Evolutionary conservation across 805 yeast genomes (phyloP).

Genomic region (Alloascoidea africana): DNA sequence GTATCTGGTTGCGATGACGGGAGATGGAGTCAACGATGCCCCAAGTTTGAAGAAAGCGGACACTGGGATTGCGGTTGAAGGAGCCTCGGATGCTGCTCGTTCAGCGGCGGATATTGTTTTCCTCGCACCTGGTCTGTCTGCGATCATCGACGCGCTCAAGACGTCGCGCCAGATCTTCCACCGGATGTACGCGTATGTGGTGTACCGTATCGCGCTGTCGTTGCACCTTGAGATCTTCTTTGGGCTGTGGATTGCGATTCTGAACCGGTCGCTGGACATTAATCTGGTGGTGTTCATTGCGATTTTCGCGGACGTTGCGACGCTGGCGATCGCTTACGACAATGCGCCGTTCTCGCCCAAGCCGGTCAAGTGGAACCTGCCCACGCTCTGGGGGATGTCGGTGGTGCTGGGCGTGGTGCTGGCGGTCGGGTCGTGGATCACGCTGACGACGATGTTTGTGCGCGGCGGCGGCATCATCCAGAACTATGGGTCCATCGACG

Average conservation of each 20-base stretch:
- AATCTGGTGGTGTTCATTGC: conserved; percentile 93
- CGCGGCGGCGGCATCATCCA: conserved; percentile 82
- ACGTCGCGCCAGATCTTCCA: conserved; percentile 96
- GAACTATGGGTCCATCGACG: conserved; percentile 89
- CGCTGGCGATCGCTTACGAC: conserved; percentile 74
- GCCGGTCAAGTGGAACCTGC: conserved; percentile 95
- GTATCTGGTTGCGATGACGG: conserved; percentile 55
- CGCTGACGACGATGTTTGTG: conserved; percentile 86
- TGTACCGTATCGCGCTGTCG: conserved; percentile 93
- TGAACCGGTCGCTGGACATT: conserved; percentile 75
- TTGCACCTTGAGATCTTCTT: conserved; percentile 88
- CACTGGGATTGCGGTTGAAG: conserved; percentile 76
- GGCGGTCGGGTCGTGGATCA: conserved; percentile 81
- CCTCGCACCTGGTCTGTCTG: conserved; percentile 46
- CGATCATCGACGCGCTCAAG: conserved; percentile 52
- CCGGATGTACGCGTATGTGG: conserved; percentile 97
- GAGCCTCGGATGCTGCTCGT: conserved; percentile 29
- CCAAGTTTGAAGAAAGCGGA: conserved; percentile 58
- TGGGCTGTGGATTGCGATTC: conserved; percentile 93
- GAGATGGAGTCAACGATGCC: conserved; percentile 59
- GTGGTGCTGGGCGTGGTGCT: conserved; percentile 50
- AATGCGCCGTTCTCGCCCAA: conserved; percentile 88
- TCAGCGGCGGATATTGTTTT: conserved; percentile 30
- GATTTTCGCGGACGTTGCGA: conserved; percentile 77
- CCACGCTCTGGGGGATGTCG: conserved; percentile 82